phyloP scores from a whole-genome alignment of 2,329 filamentous ascomycete species.

The Stagonosporopsis vannaccii region DNA sequence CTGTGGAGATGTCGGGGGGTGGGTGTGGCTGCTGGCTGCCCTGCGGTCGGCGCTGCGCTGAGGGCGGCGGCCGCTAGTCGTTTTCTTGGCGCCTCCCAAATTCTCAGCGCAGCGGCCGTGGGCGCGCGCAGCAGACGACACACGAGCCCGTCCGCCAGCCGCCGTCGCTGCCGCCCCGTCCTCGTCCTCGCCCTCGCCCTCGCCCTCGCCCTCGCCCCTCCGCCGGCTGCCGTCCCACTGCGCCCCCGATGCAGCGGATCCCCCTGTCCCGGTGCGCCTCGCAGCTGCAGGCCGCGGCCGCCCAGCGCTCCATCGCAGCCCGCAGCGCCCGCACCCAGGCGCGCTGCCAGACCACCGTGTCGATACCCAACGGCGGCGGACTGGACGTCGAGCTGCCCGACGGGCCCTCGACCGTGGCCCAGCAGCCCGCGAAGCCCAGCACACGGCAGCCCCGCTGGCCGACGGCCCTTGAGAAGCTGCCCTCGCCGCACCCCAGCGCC shows the following conservation, averaged over 20 bases:
- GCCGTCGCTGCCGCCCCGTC: slow-evolving; percentile 25
- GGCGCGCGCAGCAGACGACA: slow-evolving; percentile 3
- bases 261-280: slow-evolving; percentile 66
- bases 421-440: background rate
- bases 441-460: slow-evolving; percentile 9
- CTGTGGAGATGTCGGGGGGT: slow-evolving; percentile 25
- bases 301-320: slow-evolving; percentile 21
- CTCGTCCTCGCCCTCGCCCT: background rate
- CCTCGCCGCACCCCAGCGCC: slow-evolving; percentile 74
- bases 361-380: slow-evolving; percentile 9
- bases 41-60: slow-evolving; percentile 11
- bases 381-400: slow-evolving; percentile 5
- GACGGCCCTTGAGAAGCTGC: slow-evolving; percentile 56
- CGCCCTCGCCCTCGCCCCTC: slow-evolving; percentile 17
- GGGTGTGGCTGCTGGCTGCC: slow-evolving; percentile 10
- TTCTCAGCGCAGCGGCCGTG: slow-evolving; percentile 15
- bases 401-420: background rate
- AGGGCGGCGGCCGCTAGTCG: slow-evolving; percentile 5
- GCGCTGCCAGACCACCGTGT: slow-evolving; percentile 6
- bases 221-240: background rate
- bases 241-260: slow-evolving; percentile 66
- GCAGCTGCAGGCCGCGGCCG: slow-evolving; percentile 64
- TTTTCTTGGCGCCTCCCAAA: slow-evolving; percentile 17
- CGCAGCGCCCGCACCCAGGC: background rate
- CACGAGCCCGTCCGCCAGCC: slow-evolving; percentile 4